These are phyloP conservation scores for Shiraia bambusicola DNA, from an alignment of 2,329 filamentous ascomycete genomes.

Conservation along the genomic window DNA sequence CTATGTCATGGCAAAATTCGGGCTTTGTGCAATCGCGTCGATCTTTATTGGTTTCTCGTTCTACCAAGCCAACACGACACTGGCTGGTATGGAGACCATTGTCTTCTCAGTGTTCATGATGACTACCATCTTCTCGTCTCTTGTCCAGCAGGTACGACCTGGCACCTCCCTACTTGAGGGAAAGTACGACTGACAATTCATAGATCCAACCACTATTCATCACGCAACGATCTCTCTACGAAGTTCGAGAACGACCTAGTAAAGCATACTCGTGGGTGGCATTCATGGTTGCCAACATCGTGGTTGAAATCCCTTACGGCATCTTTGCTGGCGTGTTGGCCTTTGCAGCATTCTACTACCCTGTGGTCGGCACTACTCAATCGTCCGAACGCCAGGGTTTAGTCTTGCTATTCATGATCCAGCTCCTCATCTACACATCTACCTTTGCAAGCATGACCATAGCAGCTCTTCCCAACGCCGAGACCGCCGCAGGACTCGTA, in stretches of 20 bases:
- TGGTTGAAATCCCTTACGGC: conserved; percentile 71
- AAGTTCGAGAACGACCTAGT: conserved; percentile 62
- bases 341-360: conserved; percentile 69
- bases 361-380: conserved; percentile 43
- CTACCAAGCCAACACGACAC: conserved; percentile 39
- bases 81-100: conserved; percentile 49
- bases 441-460: conserved; percentile 76
- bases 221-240: conserved; percentile 60
- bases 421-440: conserved; percentile 70
- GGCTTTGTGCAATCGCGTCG: conserved; percentile 27
- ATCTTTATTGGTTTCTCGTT: conserved; percentile 47
- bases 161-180: neutral
- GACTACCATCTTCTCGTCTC: conserved; percentile 45
- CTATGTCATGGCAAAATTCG: conserved; percentile 44
- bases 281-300: conserved; percentile 70
- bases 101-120: conserved; percentile 56
- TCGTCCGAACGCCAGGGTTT: conserved; percentile 54
- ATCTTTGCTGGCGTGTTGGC: conserved; percentile 63
- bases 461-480: conserved; percentile 66
- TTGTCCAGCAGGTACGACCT: conserved; percentile 51
- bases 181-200: conserved; percentile 9
- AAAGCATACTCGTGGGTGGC: conserved; percentile 75
- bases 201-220: conserved; percentile 62
- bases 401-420: conserved; percentile 64
- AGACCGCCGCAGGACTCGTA: conserved; percentile 66